phyloP scores from a whole-genome alignment of 2,329 filamentous ascomycete species.

The Polychaeton citri region DNA sequence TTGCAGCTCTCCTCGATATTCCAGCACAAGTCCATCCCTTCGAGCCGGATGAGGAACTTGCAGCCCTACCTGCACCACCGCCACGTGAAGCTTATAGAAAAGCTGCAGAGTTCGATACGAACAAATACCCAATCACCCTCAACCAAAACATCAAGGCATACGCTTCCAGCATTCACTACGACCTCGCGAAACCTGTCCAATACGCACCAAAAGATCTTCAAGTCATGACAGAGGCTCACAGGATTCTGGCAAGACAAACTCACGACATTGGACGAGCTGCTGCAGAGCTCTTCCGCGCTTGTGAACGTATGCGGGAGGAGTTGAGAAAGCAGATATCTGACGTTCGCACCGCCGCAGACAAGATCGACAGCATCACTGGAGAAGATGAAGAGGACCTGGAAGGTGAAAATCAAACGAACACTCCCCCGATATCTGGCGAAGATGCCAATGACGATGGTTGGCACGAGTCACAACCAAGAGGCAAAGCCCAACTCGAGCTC shows the following conservation, averaged over 20 bases:
- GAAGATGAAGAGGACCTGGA: constrained; percentile 38
- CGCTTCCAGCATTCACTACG: constrained; percentile 44
- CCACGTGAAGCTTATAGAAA: constrained; percentile 38
- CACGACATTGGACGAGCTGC: constrained; percentile 55
- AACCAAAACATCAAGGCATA: constrained; percentile 37
- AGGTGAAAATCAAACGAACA: constrained; percentile 25
- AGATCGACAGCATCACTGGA: constrained; percentile 53
- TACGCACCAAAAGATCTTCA: constrained; percentile 58
- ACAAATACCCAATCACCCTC: constrained; percentile 35
- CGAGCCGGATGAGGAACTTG: constrained; percentile 5
- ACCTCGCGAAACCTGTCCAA: constrained; percentile 54
- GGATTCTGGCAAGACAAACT: constrained; percentile 56
- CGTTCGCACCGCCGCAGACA: constrained; percentile 50
- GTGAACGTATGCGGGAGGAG: constrained; percentile 54
- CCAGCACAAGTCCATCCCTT: constrained; percentile 20
- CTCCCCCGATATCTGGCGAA: constrained; percentile 5
- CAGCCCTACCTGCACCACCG: constrained; percentile 34
- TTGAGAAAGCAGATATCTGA: constrained; percentile 54
- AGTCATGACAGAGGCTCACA: constrained; percentile 60
- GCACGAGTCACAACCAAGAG: neutral
- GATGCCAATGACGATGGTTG: constrained; percentile 28
- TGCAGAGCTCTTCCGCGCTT: constrained; percentile 59
- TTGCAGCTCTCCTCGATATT: constrained; percentile 39
- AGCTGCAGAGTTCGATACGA: neutral
- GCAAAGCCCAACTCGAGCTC: constrained; percentile 27